Evolutionary conservation across 441 rosid species (phyloP).

Genomic region (Euphorbia corollata): DNA sequence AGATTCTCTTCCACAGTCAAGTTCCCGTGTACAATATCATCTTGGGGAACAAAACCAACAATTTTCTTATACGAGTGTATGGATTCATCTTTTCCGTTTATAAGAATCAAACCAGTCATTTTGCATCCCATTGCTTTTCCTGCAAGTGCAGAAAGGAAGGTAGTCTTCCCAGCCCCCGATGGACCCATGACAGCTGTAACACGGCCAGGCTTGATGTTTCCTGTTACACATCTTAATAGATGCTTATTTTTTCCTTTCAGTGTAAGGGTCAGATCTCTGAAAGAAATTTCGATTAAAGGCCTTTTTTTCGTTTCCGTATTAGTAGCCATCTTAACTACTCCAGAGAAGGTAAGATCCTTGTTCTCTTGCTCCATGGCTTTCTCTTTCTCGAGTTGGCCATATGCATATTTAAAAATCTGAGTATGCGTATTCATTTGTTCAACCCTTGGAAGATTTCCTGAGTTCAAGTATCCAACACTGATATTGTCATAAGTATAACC

Average conservation of each 20-base stretch:
- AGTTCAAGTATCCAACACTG: constrained; percentile 29
- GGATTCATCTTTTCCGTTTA: constrained; percentile 67
- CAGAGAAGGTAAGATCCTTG: constrained; percentile 66
- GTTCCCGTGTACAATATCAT: constrained; percentile 92
- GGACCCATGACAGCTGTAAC: constrained; percentile 97
- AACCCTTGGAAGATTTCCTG: constrained; percentile 37
- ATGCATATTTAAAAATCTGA: constrained; percentile 76
- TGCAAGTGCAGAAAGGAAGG: constrained; percentile 74
- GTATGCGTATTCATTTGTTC: constrained; percentile 48
- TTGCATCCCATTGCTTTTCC: constrained; percentile 74
- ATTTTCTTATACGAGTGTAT: constrained; percentile 79
- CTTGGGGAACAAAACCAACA: constrained; percentile 94
- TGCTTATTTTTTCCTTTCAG: constrained; percentile 62
- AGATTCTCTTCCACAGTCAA: constrained; percentile 96
- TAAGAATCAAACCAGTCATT: constrained; percentile 51
- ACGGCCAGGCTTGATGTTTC: constrained; percentile 74
- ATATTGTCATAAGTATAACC: constrained; percentile 28
- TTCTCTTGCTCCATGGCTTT: constrained; percentile 54
- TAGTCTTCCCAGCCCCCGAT: constrained; percentile 92
- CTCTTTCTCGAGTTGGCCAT: constrained; percentile 75
- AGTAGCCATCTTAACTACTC: constrained; percentile 62
- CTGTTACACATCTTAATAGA: constrained; percentile 67
- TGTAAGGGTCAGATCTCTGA: constrained; percentile 65
- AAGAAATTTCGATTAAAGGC: constrained; percentile 64
- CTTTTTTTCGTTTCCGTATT: constrained; percentile 50